Evolutionary conservation across 83 land plant genomes (phyloP).

Genomic region (Larix sibirica): DNA sequence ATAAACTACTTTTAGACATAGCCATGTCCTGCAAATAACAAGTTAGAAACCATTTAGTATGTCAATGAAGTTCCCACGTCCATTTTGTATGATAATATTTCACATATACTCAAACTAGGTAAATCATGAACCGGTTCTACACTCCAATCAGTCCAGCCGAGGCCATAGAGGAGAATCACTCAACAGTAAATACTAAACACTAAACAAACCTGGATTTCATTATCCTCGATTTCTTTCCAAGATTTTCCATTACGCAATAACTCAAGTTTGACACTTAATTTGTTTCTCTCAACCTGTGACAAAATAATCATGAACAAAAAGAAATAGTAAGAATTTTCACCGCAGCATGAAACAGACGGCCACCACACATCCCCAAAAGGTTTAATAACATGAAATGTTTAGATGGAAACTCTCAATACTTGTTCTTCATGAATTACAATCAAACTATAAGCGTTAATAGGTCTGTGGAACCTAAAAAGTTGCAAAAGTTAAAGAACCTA

Average conservation of each 20-base stretch:
- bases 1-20: slow-evolving; percentile 23
- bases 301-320: not conserved
- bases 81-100: not conserved
- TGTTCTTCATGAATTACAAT: not conserved
- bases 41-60: no score
- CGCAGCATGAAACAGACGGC: not conserved
- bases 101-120: not conserved
- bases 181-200: not conserved
- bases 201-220: slow-evolving; percentile 28
- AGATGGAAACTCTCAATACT: not conserved
- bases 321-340: not conserved
- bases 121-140: not conserved
- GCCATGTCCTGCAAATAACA: not conserved
- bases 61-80: not conserved
- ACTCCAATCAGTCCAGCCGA: not conserved
- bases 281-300: slow-evolving; percentile 38
- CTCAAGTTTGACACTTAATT: slow-evolving; percentile 40
- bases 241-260: slow-evolving; percentile 43
- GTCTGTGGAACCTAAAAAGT: not conserved
- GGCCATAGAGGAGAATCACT: not conserved
- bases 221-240: slow-evolving; percentile 34
- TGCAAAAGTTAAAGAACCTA: not conserved
- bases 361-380: not conserved
- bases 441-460: not conserved
- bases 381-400: not conserved